These are phyloP conservation scores for Odontarrhena argentea DNA, from an alignment of 345 rosid genomes.

Conservation along the genomic window DNA sequence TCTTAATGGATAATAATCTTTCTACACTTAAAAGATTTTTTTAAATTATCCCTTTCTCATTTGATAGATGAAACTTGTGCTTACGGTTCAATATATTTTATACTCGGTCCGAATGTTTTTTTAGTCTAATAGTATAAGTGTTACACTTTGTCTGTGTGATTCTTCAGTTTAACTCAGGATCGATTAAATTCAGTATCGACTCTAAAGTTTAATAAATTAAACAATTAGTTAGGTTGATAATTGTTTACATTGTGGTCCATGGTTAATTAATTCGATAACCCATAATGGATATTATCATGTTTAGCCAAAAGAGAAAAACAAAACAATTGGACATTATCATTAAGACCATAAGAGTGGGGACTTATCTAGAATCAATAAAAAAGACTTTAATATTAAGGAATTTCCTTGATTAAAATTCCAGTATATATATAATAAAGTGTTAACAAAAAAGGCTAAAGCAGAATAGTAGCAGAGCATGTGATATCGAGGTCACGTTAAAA, in stretches of 20 bases:
- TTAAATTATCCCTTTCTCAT: background rate
- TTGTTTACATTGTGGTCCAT: slow-evolving; percentile 17
- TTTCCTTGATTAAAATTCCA: slow-evolving; percentile 4
- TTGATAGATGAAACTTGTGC: background rate
- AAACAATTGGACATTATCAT: slow-evolving; percentile 28
- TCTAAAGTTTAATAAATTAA: background rate
- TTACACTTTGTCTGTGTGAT: too few species aligned
- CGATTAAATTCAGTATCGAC: too few species aligned
- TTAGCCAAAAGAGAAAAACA: slow-evolving; percentile 9
- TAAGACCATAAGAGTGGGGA: slow-evolving; percentile 29
- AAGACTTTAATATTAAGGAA: slow-evolving; percentile 13
- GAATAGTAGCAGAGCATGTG: slow-evolving; percentile 37
- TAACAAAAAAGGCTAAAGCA: slow-evolving; percentile 19
- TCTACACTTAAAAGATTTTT: background rate
- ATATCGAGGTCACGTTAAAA: slow-evolving; percentile 37
- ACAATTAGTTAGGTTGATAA: slow-evolving; percentile 21
- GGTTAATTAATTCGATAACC: slow-evolving; percentile 7
- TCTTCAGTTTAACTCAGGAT: too few species aligned
- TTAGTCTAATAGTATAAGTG: too few species aligned
- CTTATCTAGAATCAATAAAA: slow-evolving; percentile 29
- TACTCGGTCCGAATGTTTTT: too few species aligned
- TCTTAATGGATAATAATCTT: background rate
- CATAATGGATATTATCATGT: slow-evolving; percentile 27
- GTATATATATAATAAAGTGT: slow-evolving; percentile 21
- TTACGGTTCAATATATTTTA: too few species aligned